Evolutionary conservation across 2,329 filamentous ascomycete genomes (phyloP).

Genomic region (Penicillium rolfsii): DNA sequence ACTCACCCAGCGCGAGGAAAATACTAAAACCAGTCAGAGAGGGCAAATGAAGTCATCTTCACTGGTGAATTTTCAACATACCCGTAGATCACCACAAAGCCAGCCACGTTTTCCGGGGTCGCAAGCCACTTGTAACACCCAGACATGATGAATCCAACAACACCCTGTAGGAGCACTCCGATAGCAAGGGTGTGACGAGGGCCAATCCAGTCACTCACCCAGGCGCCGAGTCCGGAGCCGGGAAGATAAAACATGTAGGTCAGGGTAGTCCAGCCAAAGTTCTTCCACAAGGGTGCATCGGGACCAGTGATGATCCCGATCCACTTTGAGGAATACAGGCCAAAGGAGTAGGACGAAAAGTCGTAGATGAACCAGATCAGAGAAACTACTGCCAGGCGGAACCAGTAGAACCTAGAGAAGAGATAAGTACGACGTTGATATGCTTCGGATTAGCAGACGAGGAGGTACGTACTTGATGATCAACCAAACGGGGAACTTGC

Average conservation of each 20-base stretch:
- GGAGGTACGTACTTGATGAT: slow-evolving; percentile 49
- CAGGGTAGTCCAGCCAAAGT: slow-evolving; percentile 86
- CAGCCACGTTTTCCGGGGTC: slow-evolving; percentile 67
- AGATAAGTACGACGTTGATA: slow-evolving; percentile 38
- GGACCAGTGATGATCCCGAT: slow-evolving; percentile 63
- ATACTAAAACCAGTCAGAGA: slow-evolving; percentile 48
- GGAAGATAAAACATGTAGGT: slow-evolving; percentile 89
- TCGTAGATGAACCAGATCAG: slow-evolving; percentile 86
- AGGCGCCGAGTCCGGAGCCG: slow-evolving; percentile 76
- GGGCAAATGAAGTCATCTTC: neutral
- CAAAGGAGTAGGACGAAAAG: slow-evolving; percentile 83
- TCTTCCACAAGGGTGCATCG: slow-evolving; percentile 67
- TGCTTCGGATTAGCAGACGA: neutral
- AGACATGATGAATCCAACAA: slow-evolving; percentile 88
- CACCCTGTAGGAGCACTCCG: slow-evolving; percentile 71
- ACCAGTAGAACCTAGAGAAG: slow-evolving; percentile 70
- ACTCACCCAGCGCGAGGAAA: slow-evolving; percentile 75
- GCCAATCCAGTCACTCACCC: slow-evolving; percentile 76
- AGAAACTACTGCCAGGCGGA: slow-evolving; percentile 69
- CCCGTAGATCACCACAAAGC: slow-evolving; percentile 78
- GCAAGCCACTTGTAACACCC: slow-evolving; percentile 74
- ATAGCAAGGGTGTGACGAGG: slow-evolving; percentile 73
- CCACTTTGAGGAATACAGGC: slow-evolving; percentile 75
- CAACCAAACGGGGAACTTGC: slow-evolving; percentile 57
- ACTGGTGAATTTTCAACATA: slow-evolving; percentile 23